Evolutionary conservation across 805 yeast genomes (phyloP).

Genomic region (Candida odintsovae): DNA sequence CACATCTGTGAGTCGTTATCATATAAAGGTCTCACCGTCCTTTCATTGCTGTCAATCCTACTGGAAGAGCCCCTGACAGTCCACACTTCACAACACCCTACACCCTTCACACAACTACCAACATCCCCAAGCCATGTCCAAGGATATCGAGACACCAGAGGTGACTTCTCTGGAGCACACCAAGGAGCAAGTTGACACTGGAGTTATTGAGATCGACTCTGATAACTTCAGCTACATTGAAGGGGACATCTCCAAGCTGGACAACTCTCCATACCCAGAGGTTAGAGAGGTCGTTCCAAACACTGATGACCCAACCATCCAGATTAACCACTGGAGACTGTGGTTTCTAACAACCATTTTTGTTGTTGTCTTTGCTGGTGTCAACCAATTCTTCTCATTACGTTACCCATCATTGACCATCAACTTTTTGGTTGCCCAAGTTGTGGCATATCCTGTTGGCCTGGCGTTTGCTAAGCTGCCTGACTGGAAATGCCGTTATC

Average conservation of each 20-base stretch:
- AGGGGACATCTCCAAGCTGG: slow-evolving; percentile 22
- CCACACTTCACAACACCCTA: too few species aligned
- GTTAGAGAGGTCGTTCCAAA: slow-evolving; percentile 55
- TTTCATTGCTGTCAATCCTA: too few species aligned
- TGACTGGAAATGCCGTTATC: slow-evolving; percentile 26
- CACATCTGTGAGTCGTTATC: too few species aligned
- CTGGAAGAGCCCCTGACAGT: too few species aligned
- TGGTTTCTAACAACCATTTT: slow-evolving; percentile 47
- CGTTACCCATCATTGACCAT: slow-evolving; percentile 46
- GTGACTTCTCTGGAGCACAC: neutral
- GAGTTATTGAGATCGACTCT: slow-evolving; percentile 4
- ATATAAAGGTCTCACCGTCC: neutral
- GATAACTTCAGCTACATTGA: slow-evolving; percentile 7
- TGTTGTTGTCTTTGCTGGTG: slow-evolving; percentile 49
- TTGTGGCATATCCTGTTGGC: slow-evolving; percentile 59
- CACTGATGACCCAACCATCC: slow-evolving; percentile 42
- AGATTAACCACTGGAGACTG: slow-evolving; percentile 48
- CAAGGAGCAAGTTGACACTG: neutral
- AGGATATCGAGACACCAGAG: neutral
- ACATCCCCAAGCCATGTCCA: neutral
- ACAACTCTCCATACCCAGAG: slow-evolving; percentile 57
- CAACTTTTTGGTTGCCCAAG: slow-evolving; percentile 50
- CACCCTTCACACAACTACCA: too few species aligned
- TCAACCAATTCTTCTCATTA: slow-evolving; percentile 49
- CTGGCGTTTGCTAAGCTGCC: slow-evolving; percentile 38